These are phyloP conservation scores for Rubia yunnanensis DNA, from an alignment of 257 asterid genomes.

Conservation along the genomic window DNA sequence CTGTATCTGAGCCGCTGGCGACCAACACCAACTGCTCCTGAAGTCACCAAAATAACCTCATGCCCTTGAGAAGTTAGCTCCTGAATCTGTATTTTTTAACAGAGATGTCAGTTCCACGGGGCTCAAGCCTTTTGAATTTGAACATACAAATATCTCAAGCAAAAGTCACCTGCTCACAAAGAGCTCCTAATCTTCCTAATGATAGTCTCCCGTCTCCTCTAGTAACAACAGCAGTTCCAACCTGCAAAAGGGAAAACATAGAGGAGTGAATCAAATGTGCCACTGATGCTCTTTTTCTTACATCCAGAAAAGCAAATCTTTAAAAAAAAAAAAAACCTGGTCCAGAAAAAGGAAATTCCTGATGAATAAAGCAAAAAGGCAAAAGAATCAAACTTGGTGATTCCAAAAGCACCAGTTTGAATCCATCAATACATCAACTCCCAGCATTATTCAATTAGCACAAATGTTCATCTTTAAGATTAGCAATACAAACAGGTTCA, in stretches of 20 bases:
- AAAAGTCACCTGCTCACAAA: slow-evolving; percentile 85
- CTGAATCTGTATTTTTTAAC: slow-evolving; percentile 56
- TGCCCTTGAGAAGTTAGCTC: slow-evolving; percentile 75
- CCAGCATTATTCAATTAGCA: background rate
- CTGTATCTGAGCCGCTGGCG: slow-evolving; percentile 89
- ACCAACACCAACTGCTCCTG: slow-evolving; percentile 98
- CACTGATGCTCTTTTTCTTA: background rate
- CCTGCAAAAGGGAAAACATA: slow-evolving; percentile 27
- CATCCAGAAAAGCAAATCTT: background rate
- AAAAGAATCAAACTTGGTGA: background rate
- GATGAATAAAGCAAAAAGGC: background rate
- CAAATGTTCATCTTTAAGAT: background rate
- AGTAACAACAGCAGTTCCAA: slow-evolving; percentile 84
- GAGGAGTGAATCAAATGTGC: background rate
- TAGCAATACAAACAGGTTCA: background rate
- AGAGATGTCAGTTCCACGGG: slow-evolving; percentile 15
- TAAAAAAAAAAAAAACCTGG: background rate
- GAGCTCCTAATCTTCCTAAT: slow-evolving; percentile 91
- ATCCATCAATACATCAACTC: background rate
- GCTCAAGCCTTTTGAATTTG: slow-evolving; percentile 1
- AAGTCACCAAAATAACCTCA: slow-evolving; percentile 88
- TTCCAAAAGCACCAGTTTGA: background rate
- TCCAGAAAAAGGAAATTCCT: background rate
- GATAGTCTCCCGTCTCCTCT: slow-evolving; percentile 77
- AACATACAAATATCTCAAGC: background rate